Evolutionary conservation across 2,329 filamentous ascomycete species (phyloP), one percentile per base, ranked within the genome.

Genomic region (Podosphaera aphanis): DNA sequence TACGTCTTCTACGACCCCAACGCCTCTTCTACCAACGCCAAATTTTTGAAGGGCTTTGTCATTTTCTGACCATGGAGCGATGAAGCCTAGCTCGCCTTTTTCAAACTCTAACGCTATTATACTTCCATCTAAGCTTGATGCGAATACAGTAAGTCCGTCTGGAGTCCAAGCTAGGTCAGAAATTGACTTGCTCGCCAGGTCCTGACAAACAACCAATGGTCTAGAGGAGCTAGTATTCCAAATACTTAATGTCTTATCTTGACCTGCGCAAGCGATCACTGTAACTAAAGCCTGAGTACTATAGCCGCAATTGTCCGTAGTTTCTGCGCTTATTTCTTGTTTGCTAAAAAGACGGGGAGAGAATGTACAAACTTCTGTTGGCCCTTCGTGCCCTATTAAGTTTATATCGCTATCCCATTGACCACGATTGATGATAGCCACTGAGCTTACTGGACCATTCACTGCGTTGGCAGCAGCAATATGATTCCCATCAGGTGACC

Each of bases 401-500:
- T 93, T 94, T 64, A 95, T 95, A 57, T 98, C 85, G 51, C 84
- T 85, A 56, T 93, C 85, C 90, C 92, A 98, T 33, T 74, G 74
- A 16, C 83, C 80, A 53, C 90, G 79, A 58, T 90, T 85, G 47
- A 98, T 84, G 48, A 98, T 95, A 3, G 90, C 88, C 27, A 95
- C 88, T 0, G 88, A 93, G 64, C 84, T 94, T 20, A 98, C 90
- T 1, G 90, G 92, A 0, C 90, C 90, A 58, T 98, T 98, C 18
- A 93, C 86, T 0, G 90, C 86, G 60, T 98, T 98, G 5, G 90
- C 84, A 3, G 90, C 90, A 2, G 90, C 90, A 50, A 98, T 95
- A 56, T 95, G 88, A 56, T 88, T 86, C 6, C 90, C 90, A 60
- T 98, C 90, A 0, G 90, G 92, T 2, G 85, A 94, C 90, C 90